Conservation (phyloP, 495 filamentous ascomycete species). For the Symbiotaphrina buchneri region DNA sequence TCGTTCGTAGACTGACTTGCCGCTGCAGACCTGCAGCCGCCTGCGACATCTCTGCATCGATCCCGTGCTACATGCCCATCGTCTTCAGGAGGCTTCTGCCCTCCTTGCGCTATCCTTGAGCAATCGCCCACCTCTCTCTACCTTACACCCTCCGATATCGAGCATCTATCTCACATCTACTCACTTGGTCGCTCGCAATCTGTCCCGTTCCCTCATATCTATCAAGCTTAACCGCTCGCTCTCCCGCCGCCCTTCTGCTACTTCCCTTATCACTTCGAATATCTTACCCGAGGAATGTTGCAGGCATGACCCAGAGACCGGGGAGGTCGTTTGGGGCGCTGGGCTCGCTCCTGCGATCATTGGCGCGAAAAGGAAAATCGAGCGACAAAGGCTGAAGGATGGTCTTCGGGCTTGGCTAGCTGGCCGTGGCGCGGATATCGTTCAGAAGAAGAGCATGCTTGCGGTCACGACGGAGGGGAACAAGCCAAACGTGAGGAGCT, state of each 20-base stretch:
- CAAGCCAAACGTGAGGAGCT: background rate
- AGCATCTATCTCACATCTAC: slow-evolving; percentile 35
- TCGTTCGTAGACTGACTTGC: no score
- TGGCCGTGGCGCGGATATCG: background rate
- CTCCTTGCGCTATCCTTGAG: slow-evolving; percentile 22
- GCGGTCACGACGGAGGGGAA: background rate
- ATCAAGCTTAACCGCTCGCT: slow-evolving; percentile 20
- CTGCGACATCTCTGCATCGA: slow-evolving; percentile 27
- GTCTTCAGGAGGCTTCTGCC: slow-evolving; percentile 24
- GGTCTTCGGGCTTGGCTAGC: background rate
- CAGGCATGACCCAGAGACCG: background rate
- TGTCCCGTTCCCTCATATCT: slow-evolving; percentile 25
- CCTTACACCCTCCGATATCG: slow-evolving; percentile 12
- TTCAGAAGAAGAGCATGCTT: background rate
- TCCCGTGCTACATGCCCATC: slow-evolving; percentile 28
- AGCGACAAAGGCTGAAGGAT: background rate
- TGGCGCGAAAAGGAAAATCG: background rate
- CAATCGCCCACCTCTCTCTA: slow-evolving; percentile 27
- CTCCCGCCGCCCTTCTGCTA: slow-evolving; percentile 8
- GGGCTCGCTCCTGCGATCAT: background rate
- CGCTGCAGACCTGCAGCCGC: slow-evolving; percentile 32
- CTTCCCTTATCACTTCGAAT: slow-evolving; percentile 11
- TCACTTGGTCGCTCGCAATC: slow-evolving; percentile 24
- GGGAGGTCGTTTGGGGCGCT: background rate
- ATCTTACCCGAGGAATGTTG: slow-evolving; percentile 12